These are phyloP conservation scores for Tricladium varicosporioides DNA, from an alignment of 2,329 filamentous ascomycete genomes.

Conservation along the genomic window DNA sequence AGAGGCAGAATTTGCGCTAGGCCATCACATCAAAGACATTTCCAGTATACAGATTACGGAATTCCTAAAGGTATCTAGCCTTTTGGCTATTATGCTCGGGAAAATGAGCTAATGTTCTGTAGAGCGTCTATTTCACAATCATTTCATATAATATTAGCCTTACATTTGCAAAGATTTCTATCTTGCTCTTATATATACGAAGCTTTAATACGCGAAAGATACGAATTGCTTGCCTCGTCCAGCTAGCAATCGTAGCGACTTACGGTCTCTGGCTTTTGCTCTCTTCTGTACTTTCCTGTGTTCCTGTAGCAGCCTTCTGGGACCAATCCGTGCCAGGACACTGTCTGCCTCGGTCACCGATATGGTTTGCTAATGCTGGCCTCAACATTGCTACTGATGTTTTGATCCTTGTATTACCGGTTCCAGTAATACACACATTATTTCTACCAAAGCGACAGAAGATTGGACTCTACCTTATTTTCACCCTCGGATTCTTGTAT, in stretches of 20 bases:
- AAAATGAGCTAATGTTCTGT: not conserved
- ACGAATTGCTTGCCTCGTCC: not conserved
- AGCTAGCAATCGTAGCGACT: conserved; percentile 2
- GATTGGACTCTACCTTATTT: conserved; percentile 7
- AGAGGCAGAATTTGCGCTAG: conserved; percentile 5
- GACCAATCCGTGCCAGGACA: not conserved
- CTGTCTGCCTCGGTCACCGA: not conserved
- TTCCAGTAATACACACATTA: conserved; percentile 3
- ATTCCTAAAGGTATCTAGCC: not conserved
- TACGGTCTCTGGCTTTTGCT: conserved; percentile 8
- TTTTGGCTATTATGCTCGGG: not conserved
- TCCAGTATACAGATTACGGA: not conserved
- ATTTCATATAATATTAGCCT: conserved; percentile 33
- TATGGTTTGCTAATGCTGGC: not conserved
- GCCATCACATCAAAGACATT: not conserved
- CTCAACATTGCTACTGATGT: conserved; percentile 10
- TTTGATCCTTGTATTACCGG: conserved; percentile 5
- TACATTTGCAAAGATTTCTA: conserved; percentile 9
- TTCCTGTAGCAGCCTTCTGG: conserved; percentile 15
- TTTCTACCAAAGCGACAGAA: conserved; percentile 4
- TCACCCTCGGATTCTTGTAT: conserved; percentile 13
- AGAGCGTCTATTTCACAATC: conserved; percentile 32
- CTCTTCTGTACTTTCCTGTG: conserved; percentile 10
- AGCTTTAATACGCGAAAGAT: conserved; percentile 10
- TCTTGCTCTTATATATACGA: conserved; percentile 15